Base-by-base conservation (phyloP, 1,284 basidiomycete species). In the Schizophyllum commune region DNA sequence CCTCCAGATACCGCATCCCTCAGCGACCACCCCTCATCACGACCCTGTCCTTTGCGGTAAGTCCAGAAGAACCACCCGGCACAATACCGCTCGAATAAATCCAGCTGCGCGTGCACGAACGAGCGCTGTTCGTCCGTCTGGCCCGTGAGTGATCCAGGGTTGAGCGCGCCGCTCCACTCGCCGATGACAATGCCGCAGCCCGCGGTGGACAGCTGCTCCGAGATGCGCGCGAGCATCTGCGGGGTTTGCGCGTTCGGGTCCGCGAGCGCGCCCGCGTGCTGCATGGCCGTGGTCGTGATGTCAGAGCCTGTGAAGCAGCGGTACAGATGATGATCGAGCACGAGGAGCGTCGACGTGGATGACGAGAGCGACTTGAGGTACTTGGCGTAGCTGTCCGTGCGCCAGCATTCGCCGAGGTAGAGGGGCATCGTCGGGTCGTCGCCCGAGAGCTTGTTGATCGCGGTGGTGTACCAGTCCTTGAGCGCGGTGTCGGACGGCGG, bases 11-110 rank as follows among this genome's bases (percentile, higher is more conserved):
- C 80, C 0, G 89, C 88, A 69, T 92, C 86, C 64, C 82, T 78
- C 47, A 91, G 82, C 55, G 84, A 84, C 92, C 93, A 95, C 1
- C 91, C 91, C 1, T 79, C 81, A 70, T 94, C 91, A 64, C 86
- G 85, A 2, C 71, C 73, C 6, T 78, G 73, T 60, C 87, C 82
- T 72, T 94, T 93, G 78, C 89, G 92, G 71, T 86, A 89, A 52
- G 91, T 94, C 94, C 93, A 96, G 73, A 90, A 95, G 75, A 86
- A 95, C 82, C 84, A 91, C 2, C 93, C 93, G 0, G 83, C 85
- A 61, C 89, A 88, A 39, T 75, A 71, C 60, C 74, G 72, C 65
- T 94, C 89, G 65, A 83, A 94, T 39, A 90, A 66, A 20, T 79
- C 80, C 60, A 94, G 74, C 72, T 96, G 86, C 9, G 90, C 86